These are phyloP conservation scores for Wickerhamomyces rabaulensis DNA, from an alignment of 805 yeast species.

Conservation along the genomic window DNA sequence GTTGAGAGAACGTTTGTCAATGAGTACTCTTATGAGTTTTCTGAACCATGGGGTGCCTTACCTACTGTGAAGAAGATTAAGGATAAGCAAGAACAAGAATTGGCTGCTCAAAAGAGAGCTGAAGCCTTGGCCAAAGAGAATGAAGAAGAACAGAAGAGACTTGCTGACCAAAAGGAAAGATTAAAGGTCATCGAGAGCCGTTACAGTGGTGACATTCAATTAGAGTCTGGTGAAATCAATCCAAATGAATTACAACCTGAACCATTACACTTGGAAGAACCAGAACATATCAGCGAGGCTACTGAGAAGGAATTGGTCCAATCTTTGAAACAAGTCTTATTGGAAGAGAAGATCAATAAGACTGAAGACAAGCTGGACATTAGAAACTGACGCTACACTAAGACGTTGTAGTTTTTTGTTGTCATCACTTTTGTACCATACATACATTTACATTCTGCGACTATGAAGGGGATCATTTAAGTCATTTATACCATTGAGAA, in stretches of 20 bases:
- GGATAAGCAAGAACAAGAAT: conserved; percentile 8
- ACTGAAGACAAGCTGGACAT: neutral
- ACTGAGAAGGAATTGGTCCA: neutral
- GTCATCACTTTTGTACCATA: no score
- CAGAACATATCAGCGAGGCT: neutral
- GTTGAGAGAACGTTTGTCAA: conserved; percentile 19
- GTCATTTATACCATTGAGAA: neutral
- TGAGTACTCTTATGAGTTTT: conserved; percentile 5
- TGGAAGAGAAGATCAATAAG: neutral
- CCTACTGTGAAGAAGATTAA: conserved; percentile 20
- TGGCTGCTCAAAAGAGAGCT: conserved; percentile 5
- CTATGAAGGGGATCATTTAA: neutral
- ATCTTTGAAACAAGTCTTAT: neutral
- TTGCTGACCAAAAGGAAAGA: conserved; percentile 13
- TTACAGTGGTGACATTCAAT: conserved; percentile 4
- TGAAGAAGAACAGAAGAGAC: conserved; percentile 17
- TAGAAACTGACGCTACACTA: no score
- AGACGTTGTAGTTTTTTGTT: no score
- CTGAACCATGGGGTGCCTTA: conserved; percentile 17
- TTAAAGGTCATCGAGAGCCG: conserved; percentile 18
- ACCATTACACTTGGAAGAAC: neutral
- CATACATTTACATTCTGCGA: neutral
- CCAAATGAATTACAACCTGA: neutral
- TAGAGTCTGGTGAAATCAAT: neutral
- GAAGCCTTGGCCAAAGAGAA: conserved; percentile 10